Conservation (phyloP, 192 early-diverging fungal species). For the Linnemannia schmuckeri region DNA sequence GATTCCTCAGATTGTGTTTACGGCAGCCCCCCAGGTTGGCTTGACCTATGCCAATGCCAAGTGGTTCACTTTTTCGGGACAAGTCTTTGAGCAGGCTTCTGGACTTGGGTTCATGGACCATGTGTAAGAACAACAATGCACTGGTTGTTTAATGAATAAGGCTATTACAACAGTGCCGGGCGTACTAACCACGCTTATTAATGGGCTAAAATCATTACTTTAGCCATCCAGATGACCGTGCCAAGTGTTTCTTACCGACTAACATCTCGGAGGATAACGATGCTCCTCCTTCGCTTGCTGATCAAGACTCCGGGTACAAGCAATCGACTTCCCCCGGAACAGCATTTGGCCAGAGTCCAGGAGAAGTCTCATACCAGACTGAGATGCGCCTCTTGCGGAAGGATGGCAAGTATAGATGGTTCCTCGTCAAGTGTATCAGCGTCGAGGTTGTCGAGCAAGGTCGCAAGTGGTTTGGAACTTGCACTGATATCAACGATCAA, state of each 20-base stretch:
- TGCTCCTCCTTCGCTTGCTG: constrained; percentile 10
- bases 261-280: constrained; percentile 40
- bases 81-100: constrained; percentile 61
- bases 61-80: constrained; percentile 67
- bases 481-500: constrained; percentile 73
- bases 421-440: constrained; percentile 69
- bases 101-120: constrained; percentile 69
- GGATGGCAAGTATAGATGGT: constrained; percentile 65
- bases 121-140: constrained; percentile 38
- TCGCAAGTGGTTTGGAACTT: constrained; percentile 70
- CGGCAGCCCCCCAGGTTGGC: constrained; percentile 61
- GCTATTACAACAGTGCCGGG: too few species aligned
- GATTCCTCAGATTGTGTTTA: constrained; percentile 73
- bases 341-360: constrained; percentile 27
- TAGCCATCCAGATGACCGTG: constrained; percentile 63
- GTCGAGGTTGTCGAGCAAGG: constrained; percentile 64
- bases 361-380: constrained; percentile 59
- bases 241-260: constrained; percentile 59
- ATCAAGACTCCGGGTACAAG: background rate
- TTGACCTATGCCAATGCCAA: constrained; percentile 68
- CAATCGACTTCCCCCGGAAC: constrained; percentile 32
- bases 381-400: constrained; percentile 61
- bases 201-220: too few species aligned
- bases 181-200: too few species aligned
- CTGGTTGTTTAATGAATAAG: too few species aligned